Conservation (phyloP, 345 rosid genomes). For the Clarkia xantiana region DNA sequence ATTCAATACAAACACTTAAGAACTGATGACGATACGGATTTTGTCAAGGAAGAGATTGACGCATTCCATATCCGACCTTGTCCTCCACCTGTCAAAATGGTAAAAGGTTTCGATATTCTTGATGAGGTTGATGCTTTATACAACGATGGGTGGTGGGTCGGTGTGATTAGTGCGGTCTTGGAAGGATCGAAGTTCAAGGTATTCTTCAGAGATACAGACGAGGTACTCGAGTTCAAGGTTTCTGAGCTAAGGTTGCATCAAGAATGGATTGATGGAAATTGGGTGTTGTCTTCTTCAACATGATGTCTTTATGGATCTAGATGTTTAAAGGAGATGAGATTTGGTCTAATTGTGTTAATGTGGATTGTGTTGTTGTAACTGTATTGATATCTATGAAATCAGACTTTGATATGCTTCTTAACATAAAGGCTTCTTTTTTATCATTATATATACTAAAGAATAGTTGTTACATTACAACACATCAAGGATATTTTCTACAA, state of each 20-base stretch:
- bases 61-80: slow-evolving; percentile 48
- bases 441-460: too few species aligned
- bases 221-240: slow-evolving; percentile 38
- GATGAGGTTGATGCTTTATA: slow-evolving; percentile 73
- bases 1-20: slow-evolving; percentile 46
- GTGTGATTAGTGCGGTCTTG: slow-evolving; percentile 41
- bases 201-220: slow-evolving; percentile 33
- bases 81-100: slow-evolving; percentile 31
- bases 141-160: slow-evolving; percentile 90
- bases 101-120: slow-evolving; percentile 26
- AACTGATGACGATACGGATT: slow-evolving; percentile 53
- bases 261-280: slow-evolving; percentile 66
- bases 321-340: too few species aligned
- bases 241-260: slow-evolving; percentile 56
- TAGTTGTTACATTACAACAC: too few species aligned
- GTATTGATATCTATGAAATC: too few species aligned
- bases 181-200: slow-evolving; percentile 31
- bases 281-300: slow-evolving; percentile 43
- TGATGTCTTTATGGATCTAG: not conserved
- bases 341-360: not conserved
- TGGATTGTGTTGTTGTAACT: not conserved
- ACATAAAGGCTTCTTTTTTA: too few species aligned
- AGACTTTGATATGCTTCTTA: too few species aligned
- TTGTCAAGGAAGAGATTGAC: slow-evolving; percentile 48
- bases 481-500: too few species aligned